Percentiles rank a stretch among this genome's conserved stretches.
phyloP scores from a whole-genome alignment of 1,284 basidiomycete species.

The Boletus austroedulis region DNA sequence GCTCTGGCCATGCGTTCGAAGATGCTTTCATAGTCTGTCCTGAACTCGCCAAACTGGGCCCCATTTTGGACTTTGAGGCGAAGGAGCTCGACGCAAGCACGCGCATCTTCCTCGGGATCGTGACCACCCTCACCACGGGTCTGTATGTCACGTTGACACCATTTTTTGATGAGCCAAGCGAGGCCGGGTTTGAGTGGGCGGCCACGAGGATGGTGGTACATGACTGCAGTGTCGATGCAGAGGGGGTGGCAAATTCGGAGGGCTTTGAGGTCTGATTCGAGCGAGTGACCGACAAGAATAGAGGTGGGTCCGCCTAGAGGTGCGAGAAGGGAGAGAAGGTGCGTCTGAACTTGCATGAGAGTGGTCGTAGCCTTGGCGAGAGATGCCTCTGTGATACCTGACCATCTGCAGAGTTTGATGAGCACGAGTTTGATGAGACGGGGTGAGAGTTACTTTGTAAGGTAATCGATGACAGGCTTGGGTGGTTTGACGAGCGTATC shows the following conservation, averaged over 20 bases:
- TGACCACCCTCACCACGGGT: conserved; percentile 75
- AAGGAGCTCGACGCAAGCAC: conserved; percentile 80
- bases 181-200: conserved; percentile 88
- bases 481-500: conserved; percentile 85
- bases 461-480: conserved; percentile 81
- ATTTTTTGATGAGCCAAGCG: conserved; percentile 90
- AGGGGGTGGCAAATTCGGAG: conserved; percentile 80
- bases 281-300: conserved; percentile 89
- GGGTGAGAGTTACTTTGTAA: conserved; percentile 62
- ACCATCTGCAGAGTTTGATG: conserved; percentile 56
- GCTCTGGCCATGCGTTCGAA: conserved; percentile 76
- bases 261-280: conserved; percentile 86
- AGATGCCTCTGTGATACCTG: conserved; percentile 80
- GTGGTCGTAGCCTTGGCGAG: conserved; percentile 71
- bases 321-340: conserved; percentile 57
- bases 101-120: conserved; percentile 88
- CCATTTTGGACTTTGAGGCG: conserved; percentile 77
- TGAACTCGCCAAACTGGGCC: conserved; percentile 82
- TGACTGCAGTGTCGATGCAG: conserved; percentile 86
- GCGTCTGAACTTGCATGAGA: conserved; percentile 70
- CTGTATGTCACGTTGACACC: conserved; percentile 86
- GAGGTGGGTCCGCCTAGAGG: conserved; percentile 56
- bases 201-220: conserved; percentile 87
- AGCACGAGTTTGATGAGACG: not conserved
- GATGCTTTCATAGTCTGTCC: conserved; percentile 63